These are phyloP conservation scores for Hymenoscyphus fructigenus DNA, from an alignment of 2,329 filamentous ascomycete species.

Conservation along the genomic window DNA sequence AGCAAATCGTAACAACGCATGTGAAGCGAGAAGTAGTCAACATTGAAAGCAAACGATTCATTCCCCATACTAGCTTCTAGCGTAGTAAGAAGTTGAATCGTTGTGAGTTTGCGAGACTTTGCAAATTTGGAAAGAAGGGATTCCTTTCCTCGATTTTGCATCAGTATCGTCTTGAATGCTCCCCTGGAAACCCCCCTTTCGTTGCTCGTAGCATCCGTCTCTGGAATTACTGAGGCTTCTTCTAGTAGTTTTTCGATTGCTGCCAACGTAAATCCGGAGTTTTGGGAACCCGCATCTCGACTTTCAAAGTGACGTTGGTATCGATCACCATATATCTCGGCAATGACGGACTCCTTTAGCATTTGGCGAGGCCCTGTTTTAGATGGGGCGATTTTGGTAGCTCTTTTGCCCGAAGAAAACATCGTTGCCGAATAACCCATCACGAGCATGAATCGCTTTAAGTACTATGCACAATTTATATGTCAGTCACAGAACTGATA, in stretches of 20 bases:
- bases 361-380: not conserved
- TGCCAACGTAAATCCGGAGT: not conserved
- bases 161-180: not conserved
- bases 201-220: not conserved
- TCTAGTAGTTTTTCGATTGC: not conserved
- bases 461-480: slow-evolving; percentile 2
- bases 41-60: slow-evolving; percentile 5
- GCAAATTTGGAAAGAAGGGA: not conserved
- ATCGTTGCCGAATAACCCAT: slow-evolving; percentile 4
- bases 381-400: not conserved
- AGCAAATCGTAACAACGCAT: slow-evolving; percentile 10
- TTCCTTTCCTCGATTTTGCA: not conserved
- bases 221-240: not conserved
- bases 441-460: slow-evolving; percentile 10
- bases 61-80: not conserved
- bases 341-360: not conserved
- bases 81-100: slow-evolving; percentile 1
- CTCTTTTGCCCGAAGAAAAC: not conserved
- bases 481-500: not conserved
- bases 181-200: not conserved
- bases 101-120: slow-evolving; percentile 5
- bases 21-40: slow-evolving; percentile 12
- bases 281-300: not conserved
- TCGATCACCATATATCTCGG: not conserved
- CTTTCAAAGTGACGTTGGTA: not conserved